Conservation (phyloP, 2,329 filamentous ascomycete species). For the Lojkania enalia region DNA sequence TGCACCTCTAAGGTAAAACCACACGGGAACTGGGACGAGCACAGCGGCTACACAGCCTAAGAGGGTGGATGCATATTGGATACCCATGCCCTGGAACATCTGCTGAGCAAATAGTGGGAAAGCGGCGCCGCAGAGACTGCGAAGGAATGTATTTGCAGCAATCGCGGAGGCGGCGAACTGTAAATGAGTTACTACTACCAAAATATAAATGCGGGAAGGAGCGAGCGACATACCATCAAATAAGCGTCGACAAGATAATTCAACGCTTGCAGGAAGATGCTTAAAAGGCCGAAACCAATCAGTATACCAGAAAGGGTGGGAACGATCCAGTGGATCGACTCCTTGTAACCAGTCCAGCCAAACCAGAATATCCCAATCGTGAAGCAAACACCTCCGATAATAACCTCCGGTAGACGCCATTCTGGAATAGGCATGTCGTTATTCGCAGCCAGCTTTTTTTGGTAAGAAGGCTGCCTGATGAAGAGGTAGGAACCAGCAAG, state of each 20-base stretch:
- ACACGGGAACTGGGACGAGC: constrained; percentile 51
- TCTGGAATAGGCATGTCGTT: constrained; percentile 58
- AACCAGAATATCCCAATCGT: constrained; percentile 45
- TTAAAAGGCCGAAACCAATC: constrained; percentile 60
- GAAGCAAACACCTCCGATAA: constrained; percentile 55
- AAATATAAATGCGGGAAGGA: not conserved
- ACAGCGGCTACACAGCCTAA: constrained; percentile 49
- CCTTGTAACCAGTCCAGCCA: constrained; percentile 49
- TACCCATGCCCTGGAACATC: constrained; percentile 59
- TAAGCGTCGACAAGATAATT: constrained; percentile 66
- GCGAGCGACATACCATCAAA: constrained; percentile 48
- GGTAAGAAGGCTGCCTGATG: constrained; percentile 68
- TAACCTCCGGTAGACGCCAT: constrained; percentile 60
- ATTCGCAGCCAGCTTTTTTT: constrained; percentile 53
- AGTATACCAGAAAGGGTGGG: constrained; percentile 52
- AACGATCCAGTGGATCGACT: constrained; percentile 48
- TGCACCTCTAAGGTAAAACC: constrained; percentile 49
- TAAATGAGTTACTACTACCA: constrained; percentile 12
- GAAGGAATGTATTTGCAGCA: constrained; percentile 59
- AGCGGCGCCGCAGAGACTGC: constrained; percentile 54
- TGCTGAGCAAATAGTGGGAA: constrained; percentile 60
- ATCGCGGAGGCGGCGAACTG: constrained; percentile 58
- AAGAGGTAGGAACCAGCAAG: constrained; percentile 68
- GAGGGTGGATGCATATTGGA: constrained; percentile 52
- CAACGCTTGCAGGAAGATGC: constrained; percentile 61